Evolutionary conservation across 495 filamentous ascomycete species (phyloP), one percentile per base, ranked within the genome.

Genomic region (Annulohypoxylon stygium): DNA sequence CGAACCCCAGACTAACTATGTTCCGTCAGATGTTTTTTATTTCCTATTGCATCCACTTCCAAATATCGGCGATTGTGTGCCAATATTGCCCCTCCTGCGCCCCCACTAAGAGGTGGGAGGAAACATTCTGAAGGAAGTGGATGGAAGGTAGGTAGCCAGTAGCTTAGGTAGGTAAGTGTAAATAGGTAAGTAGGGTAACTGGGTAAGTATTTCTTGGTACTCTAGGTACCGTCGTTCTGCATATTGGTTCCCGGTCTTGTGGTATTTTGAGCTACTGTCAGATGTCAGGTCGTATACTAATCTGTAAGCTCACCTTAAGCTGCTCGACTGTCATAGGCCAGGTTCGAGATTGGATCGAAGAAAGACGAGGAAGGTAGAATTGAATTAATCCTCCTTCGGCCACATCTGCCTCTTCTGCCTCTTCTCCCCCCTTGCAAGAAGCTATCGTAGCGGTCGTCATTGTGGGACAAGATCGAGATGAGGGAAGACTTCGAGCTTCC

Each of bases 391-490:
- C 30, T 30, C 30, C 30, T 30, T 30, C 30, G 3, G 30, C 30
- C 30, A 30, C 30, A 4, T 30, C 30, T 30, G 30, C 30, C 30
- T 30, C 30, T 43, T 43, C 39, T 43, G 11, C 39, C 39, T 14
- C 39, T n/a, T 43, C 10, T 25, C 4, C 16, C 37, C 14, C 51
- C 30, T 63, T 50, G 30, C 10, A 51, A 57, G 43, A 47, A 50
- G 37, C 43, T 66, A 61, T 61, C 62, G 61, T 55, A n/a, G 23
- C 18, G 34, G 61, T 64, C 69, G 73, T 75, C 69, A 75, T 73
- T 63, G 73, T 72, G 69, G 69, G 69, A 72, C 69, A 69, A 67
- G 73, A 75, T 75, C 73, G 73, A 75, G 73, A 75, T 75, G 69
- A n/a, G 23, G 12, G 39, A 23, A 61, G 11, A 23, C 8, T 12